These are phyloP conservation scores for Beauveria brongniartii DNA, from an alignment of 2,329 filamentous ascomycete genomes.

Conservation along the genomic window DNA sequence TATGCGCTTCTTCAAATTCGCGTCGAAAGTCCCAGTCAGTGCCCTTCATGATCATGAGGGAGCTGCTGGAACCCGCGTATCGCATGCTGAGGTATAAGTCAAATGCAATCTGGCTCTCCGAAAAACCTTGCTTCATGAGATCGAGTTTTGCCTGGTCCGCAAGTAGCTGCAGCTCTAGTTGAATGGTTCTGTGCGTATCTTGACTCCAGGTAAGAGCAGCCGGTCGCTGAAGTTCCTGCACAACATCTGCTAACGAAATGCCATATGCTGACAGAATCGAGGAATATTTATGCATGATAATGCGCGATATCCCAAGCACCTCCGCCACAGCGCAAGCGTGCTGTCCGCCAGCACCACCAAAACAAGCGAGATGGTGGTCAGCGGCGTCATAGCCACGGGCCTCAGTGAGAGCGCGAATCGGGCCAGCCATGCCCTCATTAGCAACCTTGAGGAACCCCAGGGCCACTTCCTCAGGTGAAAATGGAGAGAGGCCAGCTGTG, in stretches of 20 bases:
- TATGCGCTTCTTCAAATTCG: constrained; percentile 47
- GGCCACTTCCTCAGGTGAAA: constrained; percentile 28
- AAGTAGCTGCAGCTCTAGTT: constrained; percentile 17
- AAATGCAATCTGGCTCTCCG: constrained; percentile 30
- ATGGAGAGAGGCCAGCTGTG: constrained; percentile 19
- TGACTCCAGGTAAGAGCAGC: constrained; percentile 23
- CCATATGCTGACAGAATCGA: constrained; percentile 39
- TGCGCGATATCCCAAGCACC: constrained; percentile 33
- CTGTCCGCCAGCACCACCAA: constrained; percentile 34
- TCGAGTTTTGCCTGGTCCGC: constrained; percentile 17
- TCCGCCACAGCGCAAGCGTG: constrained; percentile 35
- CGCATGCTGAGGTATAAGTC: constrained; percentile 34
- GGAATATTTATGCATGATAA: constrained; percentile 37
- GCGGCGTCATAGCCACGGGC: constrained; percentile 27
- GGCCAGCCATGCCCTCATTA: constrained; percentile 27
- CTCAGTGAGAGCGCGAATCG: constrained; percentile 28
- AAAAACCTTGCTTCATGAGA: constrained; percentile 23
- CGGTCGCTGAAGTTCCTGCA: constrained; percentile 33
- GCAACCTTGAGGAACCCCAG: constrained; percentile 30
- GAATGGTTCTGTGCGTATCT: constrained; percentile 16
- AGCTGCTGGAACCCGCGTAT: constrained; percentile 35
- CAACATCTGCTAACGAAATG: constrained; percentile 37
- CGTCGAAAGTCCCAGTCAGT: constrained; percentile 18
- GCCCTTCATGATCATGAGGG: constrained; percentile 27
- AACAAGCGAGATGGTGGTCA: constrained; percentile 28